These are phyloP conservation scores for Acacia crassicarpa DNA, from an alignment of 306 rosid species.

Conservation along the genomic window DNA sequence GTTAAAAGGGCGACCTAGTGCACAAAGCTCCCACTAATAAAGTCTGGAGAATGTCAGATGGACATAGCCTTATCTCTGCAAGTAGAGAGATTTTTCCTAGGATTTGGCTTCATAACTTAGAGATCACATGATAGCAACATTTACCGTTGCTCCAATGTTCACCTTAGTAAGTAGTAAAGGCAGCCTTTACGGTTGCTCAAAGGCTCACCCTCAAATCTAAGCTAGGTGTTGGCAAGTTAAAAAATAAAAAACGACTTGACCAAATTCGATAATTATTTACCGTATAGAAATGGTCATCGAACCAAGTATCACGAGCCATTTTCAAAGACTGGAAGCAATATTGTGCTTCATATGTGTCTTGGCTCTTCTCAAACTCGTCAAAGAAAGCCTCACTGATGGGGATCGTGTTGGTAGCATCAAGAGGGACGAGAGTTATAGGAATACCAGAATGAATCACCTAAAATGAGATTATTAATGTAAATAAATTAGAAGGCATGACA, in stretches of 20 bases:
- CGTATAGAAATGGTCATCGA: constrained; percentile 60
- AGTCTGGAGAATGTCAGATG: no score
- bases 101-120: no score
- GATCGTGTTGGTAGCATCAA: constrained; percentile 92
- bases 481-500: not conserved
- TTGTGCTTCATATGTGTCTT: constrained; percentile 79
- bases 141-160: no score
- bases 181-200: no score
- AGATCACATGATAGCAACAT: no score
- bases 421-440: constrained; percentile 81
- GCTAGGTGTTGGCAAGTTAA: not conserved
- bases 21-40: no score
- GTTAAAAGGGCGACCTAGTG: no score
- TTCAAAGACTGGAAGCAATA: constrained; percentile 82
- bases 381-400: constrained; percentile 71
- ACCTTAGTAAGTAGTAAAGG: no score
- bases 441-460: constrained; percentile 96
- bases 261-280: constrained; percentile 42
- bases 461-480: not conserved
- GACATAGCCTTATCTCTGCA: no score
- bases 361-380: constrained; percentile 62
- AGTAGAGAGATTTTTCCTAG: no score
- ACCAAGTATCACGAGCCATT: constrained; percentile 77
- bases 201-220: no score
- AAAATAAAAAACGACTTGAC: not conserved